Conservation (phyloP, 768 basidiomycete genomes). For the Phaeolepiota aurea region DNA sequence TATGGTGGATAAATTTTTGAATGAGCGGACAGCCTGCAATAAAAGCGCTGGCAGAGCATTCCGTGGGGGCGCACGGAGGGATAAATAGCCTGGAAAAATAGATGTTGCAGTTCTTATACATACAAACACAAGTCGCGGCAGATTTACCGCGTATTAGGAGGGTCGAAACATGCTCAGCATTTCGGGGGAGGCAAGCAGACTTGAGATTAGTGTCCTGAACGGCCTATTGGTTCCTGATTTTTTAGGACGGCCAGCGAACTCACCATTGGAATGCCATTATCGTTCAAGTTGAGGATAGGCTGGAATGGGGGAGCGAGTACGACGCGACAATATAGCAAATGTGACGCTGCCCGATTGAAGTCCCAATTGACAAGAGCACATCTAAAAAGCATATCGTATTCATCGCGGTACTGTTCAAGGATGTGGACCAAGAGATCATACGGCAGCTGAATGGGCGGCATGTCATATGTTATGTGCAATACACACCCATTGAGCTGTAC, state of each 20-base stretch:
- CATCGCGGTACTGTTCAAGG: constrained; percentile 21
- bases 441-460: constrained; percentile 11
- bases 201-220: background rate
- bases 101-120: background rate
- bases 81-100: constrained; percentile 13
- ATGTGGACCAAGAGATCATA: constrained; percentile 28
- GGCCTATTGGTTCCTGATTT: no score
- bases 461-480: no score
- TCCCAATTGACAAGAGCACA: constrained; percentile 38
- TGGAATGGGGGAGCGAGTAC: constrained; percentile 28
- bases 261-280: constrained; percentile 24
- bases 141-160: constrained; percentile 38
- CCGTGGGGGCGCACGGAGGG: constrained; percentile 19
- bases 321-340: constrained; percentile 35
- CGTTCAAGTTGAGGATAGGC: constrained; percentile 24
- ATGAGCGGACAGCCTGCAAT: constrained; percentile 18
- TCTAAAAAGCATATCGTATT: constrained; percentile 25
- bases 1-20: constrained; percentile 23
- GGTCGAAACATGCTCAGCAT: constrained; percentile 27
- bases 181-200: constrained; percentile 13
- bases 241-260: no score
- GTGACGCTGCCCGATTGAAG: constrained; percentile 36
- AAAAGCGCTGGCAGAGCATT: constrained; percentile 20
- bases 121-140: constrained; percentile 5
- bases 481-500: no score